A percentile compares a stretch with the other conserved stretches of the same genome.
Conservation (phyloP, 2,329 filamentous ascomycete species). For the Phialophora chinensis region DNA sequence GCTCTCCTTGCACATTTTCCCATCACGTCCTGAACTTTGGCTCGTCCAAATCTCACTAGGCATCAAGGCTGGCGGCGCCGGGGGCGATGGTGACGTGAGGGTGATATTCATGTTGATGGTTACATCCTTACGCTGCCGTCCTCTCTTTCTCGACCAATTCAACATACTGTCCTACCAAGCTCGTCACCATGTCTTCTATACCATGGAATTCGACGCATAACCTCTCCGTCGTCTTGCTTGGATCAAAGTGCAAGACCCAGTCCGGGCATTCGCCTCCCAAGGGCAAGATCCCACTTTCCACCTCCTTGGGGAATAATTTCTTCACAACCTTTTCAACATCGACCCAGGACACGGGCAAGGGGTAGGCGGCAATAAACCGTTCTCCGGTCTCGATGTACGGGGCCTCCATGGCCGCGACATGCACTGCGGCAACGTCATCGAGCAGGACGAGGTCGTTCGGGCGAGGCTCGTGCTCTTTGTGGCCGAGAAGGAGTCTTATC, state of each 20-base stretch:
- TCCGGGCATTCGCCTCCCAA: conserved; percentile 1
- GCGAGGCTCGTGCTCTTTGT: conserved; percentile 37
- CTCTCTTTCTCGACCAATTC: conserved; percentile 24
- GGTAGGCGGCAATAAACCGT: conserved; percentile 43
- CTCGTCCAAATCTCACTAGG: neutral
- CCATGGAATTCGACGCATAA: conserved; percentile 3
- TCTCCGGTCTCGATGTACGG: conserved; percentile 44
- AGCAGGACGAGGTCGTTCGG: conserved; percentile 49
- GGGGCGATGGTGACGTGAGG: neutral
- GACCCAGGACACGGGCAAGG: conserved; percentile 1
- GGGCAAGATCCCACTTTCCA: conserved; percentile 28
- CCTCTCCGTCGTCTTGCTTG: conserved; percentile 9
- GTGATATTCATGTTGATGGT: neutral
- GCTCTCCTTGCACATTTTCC: neutral
- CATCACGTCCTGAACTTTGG: neutral
- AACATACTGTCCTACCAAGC: conserved; percentile 5
- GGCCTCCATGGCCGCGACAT: conserved; percentile 47
- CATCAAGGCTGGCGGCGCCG: neutral
- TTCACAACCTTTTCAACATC: conserved; percentile 41
- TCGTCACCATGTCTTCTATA: conserved; percentile 9
- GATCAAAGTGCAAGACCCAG: neutral
- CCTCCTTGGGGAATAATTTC: conserved; percentile 46
- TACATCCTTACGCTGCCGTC: neutral
- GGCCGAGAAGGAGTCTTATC: conserved; percentile 20
- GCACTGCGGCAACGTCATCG: conserved; percentile 49